phyloP scores from a whole-genome alignment of 495 filamentous ascomycete species.

The Cairneyella variabilis region DNA sequence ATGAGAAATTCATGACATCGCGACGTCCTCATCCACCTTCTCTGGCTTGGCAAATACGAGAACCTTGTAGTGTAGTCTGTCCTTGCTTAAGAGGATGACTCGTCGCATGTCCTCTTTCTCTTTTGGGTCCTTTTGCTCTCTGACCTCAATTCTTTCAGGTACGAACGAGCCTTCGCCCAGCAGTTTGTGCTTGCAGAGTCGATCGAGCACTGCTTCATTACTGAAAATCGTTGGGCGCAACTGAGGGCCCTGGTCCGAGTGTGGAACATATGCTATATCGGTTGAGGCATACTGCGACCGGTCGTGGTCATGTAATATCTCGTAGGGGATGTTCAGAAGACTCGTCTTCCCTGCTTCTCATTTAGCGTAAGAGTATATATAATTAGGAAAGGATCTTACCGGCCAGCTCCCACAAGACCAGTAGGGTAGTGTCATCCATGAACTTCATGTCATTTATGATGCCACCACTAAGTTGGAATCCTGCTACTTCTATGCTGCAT shows the following conservation, averaged over 20 bases:
- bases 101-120: constrained; percentile 34
- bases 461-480: constrained; percentile 36
- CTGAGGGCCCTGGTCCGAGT: constrained; percentile 21
- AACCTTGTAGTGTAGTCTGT: constrained; percentile 38
- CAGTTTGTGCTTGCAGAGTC: constrained; percentile 21
- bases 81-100: constrained; percentile 42
- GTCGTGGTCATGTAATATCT: not conserved
- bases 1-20: constrained; percentile 16
- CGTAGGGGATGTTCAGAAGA: constrained; percentile 23
- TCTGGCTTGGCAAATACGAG: constrained; percentile 16
- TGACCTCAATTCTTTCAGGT: constrained; percentile 45
- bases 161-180: constrained; percentile 33
- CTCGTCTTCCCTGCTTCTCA: constrained; percentile 16
- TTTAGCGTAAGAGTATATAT: constrained; percentile 3
- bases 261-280: constrained; percentile 17
- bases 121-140: constrained; percentile 9
- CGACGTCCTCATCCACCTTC: constrained; percentile 14
- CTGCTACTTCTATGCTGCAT: constrained; percentile 27
- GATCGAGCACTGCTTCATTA: constrained; percentile 12
- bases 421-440: constrained; percentile 36
- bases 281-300: constrained; percentile 10
- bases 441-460: constrained; percentile 47
- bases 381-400: constrained; percentile 25
- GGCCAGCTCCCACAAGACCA: constrained; percentile 38
- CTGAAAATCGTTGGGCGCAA: constrained; percentile 19